Conservation (phyloP, 75 land plant genomes). For the Sequoia sempervirens region DNA sequence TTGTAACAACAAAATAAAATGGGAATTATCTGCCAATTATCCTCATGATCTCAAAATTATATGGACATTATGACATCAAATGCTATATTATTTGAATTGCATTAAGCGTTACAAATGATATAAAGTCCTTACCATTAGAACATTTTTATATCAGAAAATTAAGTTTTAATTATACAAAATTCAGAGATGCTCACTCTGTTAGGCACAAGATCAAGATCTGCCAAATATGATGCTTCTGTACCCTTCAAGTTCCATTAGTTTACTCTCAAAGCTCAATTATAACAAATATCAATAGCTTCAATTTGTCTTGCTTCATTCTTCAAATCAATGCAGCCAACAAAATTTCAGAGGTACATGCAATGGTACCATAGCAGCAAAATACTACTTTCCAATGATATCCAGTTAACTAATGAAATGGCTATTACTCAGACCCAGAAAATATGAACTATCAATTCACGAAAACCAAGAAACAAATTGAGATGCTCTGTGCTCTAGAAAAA, state of each 20-base stretch:
- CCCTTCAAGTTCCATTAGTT: neutral
- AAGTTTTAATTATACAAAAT: too few species aligned
- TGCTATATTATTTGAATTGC: too few species aligned
- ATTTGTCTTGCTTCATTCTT: neutral
- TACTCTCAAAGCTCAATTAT: neutral
- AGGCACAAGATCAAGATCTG: neutral
- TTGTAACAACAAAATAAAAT: too few species aligned
- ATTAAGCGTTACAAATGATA: too few species aligned
- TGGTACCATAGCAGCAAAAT: neutral
- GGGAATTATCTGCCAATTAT: neutral
- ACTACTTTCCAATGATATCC: neutral
- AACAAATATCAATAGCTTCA: too few species aligned
- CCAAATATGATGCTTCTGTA: neutral
- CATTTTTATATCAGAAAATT: too few species aligned
- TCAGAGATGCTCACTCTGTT: neutral
- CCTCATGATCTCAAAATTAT: neutral
- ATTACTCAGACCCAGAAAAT: neutral
- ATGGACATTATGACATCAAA: too few species aligned
- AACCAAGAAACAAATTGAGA: neutral
- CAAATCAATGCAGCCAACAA: neutral
- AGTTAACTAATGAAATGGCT: neutral
- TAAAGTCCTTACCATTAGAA: too few species aligned
- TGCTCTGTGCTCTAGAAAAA: neutral
- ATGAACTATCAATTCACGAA: neutral
- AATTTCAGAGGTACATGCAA: neutral